phyloP scores from a whole-genome alignment of 2,329 filamentous ascomycete species.

The Magnaporthales sp. region DNA sequence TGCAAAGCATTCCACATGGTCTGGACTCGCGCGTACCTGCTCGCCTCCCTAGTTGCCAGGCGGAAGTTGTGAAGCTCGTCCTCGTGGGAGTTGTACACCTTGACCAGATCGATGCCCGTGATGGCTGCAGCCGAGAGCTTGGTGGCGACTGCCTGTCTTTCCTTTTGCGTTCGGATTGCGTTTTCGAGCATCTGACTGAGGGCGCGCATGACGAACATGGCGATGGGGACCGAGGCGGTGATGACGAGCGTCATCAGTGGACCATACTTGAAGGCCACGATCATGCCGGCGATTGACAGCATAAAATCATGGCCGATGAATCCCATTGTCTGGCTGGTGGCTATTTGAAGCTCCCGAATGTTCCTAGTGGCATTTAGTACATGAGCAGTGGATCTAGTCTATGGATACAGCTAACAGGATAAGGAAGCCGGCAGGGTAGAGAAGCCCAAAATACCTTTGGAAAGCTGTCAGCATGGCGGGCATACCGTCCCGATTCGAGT shows the following conservation, averaged over 20 bases:
- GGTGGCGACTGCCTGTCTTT: slow-evolving; percentile 58
- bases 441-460: slow-evolving; percentile 63
- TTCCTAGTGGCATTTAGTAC: slow-evolving; percentile 45
- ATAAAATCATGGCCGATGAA: slow-evolving; percentile 55
- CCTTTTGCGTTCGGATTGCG: slow-evolving; percentile 61
- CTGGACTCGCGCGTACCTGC: slow-evolving; percentile 53
- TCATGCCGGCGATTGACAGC: slow-evolving; percentile 57
- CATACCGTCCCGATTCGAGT: slow-evolving; percentile 61
- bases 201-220: slow-evolving; percentile 48
- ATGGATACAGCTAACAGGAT: not conserved
- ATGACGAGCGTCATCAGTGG: slow-evolving; percentile 81
- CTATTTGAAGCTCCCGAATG: slow-evolving; percentile 71
- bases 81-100: slow-evolving; percentile 70
- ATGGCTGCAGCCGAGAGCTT: slow-evolving; percentile 65
- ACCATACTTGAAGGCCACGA: slow-evolving; percentile 67
- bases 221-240: slow-evolving; percentile 62
- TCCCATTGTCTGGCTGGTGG: slow-evolving; percentile 72
- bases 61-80: slow-evolving; percentile 62
- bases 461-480: slow-evolving; percentile 62
- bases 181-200: slow-evolving; percentile 53
- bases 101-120: slow-evolving; percentile 73
- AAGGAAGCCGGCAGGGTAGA: not conserved
- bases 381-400: not conserved
- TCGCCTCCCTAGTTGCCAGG: slow-evolving; percentile 19
- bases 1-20: slow-evolving; percentile 63